Evolutionary conservation across 140 eudicot species (phyloP).

Genomic region (Flaveria floridana): DNA sequence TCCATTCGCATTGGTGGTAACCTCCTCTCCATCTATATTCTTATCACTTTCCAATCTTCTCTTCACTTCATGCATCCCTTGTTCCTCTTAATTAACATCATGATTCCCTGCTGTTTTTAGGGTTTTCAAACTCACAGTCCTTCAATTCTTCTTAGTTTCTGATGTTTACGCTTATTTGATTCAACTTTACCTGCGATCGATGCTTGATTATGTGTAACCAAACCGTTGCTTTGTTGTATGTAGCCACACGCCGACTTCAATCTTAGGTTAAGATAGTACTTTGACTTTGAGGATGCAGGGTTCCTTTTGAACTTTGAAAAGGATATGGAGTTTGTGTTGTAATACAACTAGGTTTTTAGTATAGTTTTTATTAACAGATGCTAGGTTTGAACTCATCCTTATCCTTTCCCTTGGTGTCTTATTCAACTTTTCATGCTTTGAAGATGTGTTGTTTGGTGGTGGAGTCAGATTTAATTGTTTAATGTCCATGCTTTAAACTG

Average conservation of each 20-base stretch:
- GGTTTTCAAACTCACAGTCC: constrained; percentile 21
- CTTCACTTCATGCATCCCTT: constrained; percentile 24
- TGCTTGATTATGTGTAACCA: neutral
- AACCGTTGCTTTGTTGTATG: neutral
- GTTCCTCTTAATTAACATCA: no score
- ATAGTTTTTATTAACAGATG: neutral
- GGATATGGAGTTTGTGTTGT: neutral
- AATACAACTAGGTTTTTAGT: neutral
- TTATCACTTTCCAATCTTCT: constrained; percentile 10
- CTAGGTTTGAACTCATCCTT: neutral
- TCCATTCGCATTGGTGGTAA: constrained; percentile 23
- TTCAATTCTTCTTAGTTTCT: neutral
- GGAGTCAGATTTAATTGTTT: neutral
- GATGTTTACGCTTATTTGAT: constrained; percentile 8
- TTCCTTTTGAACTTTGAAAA: neutral
- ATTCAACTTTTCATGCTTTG: neutral
- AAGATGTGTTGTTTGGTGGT: neutral
- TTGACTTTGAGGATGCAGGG: constrained; percentile 10
- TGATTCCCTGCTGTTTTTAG: neutral
- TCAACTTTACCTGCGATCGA: constrained; percentile 11
- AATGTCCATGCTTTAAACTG: neutral
- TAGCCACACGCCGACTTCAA: no score
- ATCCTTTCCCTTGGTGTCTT: constrained; percentile 8
- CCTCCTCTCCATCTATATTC: constrained; percentile 2
- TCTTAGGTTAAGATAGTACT: constrained; percentile 16